Evolutionary conservation across 2,329 filamentous ascomycete genomes (phyloP), one percentile per base, ranked within the genome.

Genomic region (Aspergillus alliaceus): DNA sequence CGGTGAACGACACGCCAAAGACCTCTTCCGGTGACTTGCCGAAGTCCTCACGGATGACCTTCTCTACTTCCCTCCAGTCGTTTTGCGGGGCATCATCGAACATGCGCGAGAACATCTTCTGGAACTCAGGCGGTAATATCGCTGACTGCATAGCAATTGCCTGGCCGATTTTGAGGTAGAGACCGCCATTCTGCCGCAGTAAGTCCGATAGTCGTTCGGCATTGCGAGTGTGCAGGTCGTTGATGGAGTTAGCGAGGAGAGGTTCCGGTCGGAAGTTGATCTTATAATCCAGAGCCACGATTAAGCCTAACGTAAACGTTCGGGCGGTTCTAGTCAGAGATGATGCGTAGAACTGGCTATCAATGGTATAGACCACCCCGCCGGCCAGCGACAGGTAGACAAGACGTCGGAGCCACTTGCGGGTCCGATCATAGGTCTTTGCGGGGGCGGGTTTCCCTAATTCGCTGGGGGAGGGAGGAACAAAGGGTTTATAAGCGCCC

Each of bases 121-220:
- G 92, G 67, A 98, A 98, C 75, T 96, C 92, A 0, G 93, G 90
- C 25, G 95, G 95, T 60, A 99, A 78, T 25, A 98, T 87, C 0
- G 93, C 93, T 64, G 90, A 93, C 80, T 99, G 95, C 95, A 98
- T 98, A 14, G 93, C 95, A 64, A 99, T 93, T 4, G 95, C 95
- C 80, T 99, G 95, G 0, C 95, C 95, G 57, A 99, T 97, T 82
- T 99, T 99, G 70, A 98, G 82, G 71, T 98, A 99, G 18, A 99
- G 77, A 0, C 95, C 95, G 59, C 95, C 93, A 81, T 99, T 99
- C 54, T 85, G 80, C 25, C 90, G 84, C 64, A 98, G 81, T 60
- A 99, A 78, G 29, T 93, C 82, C 59, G 91, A 96, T 35, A 98
- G 79, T 25, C 90, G 83, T 77, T 92, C 86, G 0, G 95, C 95